Conservation (phyloP, 2,329 filamentous ascomycete genomes). For the Graphiopsis chlorocephala region DNA sequence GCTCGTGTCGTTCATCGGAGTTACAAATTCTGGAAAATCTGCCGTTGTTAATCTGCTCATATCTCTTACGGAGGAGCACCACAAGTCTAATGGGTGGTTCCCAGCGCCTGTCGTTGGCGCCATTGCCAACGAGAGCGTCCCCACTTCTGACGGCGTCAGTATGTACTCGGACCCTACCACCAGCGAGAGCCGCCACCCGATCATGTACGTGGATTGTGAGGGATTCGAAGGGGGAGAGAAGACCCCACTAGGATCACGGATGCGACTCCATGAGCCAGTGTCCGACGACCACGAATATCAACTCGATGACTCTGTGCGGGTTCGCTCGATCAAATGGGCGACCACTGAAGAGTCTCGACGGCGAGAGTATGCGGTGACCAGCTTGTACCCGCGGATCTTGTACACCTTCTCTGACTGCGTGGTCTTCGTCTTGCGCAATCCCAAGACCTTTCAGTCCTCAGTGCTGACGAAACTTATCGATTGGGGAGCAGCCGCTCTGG, state of each 20-base stretch:
- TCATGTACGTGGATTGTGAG: slow-evolving; percentile 53
- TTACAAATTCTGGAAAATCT: no score
- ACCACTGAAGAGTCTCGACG: slow-evolving; percentile 32
- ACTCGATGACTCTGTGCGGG: slow-evolving; percentile 17
- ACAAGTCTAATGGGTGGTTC: background rate
- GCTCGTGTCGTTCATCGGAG: no score
- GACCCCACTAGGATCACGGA: no score
- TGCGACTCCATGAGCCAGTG: slow-evolving; percentile 47
- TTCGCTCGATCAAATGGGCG: slow-evolving; percentile 32
- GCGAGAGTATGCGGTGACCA: slow-evolving; percentile 38
- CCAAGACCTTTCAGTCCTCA: slow-evolving; percentile 37
- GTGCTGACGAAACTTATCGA: slow-evolving; percentile 42
- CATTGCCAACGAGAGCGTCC: slow-evolving; percentile 26
- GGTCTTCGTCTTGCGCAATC: slow-evolving; percentile 42
- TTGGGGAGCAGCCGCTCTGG: slow-evolving; percentile 52
- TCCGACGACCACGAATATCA: slow-evolving; percentile 32
- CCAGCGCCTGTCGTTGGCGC: slow-evolving; percentile 29
- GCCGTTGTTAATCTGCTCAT: no score
- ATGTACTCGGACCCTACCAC: slow-evolving; percentile 48
- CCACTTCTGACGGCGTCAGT: slow-evolving; percentile 50
- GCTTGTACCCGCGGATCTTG: slow-evolving; percentile 42
- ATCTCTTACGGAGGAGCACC: no score
- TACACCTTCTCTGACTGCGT: slow-evolving; percentile 46
- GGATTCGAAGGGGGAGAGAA: no score
- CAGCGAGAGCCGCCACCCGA: slow-evolving; percentile 33